Evolutionary conservation across 352 stramenopile species (phyloP).

Genomic region (Phytophthora boehmeriae): DNA sequence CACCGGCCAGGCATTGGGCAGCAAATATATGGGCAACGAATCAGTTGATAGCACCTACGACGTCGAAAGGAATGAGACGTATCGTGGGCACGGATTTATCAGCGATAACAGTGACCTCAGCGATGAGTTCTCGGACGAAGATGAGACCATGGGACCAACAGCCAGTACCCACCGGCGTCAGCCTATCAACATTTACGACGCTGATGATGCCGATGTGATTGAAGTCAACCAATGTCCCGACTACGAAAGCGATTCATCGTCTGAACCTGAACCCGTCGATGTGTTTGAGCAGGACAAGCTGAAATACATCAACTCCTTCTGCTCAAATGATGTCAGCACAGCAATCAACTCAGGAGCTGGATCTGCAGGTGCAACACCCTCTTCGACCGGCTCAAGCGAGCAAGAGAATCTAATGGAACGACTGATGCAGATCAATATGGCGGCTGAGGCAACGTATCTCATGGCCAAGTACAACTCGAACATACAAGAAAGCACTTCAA

Average conservation of each 20-base stretch:
- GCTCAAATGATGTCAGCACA: constrained; percentile 26
- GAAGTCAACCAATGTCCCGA: constrained; percentile 37
- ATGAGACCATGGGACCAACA: constrained; percentile 13
- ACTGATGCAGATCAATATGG: constrained; percentile 70
- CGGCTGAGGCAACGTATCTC: constrained; percentile 69
- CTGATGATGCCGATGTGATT: constrained; percentile 42
- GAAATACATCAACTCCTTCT: constrained; percentile 73
- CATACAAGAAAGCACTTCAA: constrained; percentile 33
- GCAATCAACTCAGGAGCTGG: constrained; percentile 6
- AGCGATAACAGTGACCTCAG: constrained; percentile 33
- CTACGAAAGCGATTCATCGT: constrained; percentile 25
- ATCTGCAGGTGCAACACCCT: constrained; percentile 5
- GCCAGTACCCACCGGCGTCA: constrained; percentile 10
- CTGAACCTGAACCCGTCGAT: constrained; percentile 36
- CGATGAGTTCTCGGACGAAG: constrained; percentile 30
- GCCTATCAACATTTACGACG: constrained; percentile 34
- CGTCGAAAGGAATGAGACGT: constrained; percentile 30
- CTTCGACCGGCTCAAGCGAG: constrained; percentile 28
- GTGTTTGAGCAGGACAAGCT: constrained; percentile 61
- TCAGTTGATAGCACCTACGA: constrained; percentile 42
- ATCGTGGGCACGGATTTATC: constrained; percentile 26
- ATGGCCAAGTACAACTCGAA: constrained; percentile 77
- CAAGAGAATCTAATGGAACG: constrained; percentile 62
- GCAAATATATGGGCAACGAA: constrained; percentile 19
- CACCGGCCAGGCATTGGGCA: constrained; percentile 11